Percentiles rank a stretch among this genome's conserved stretches.
Evolutionary conservation across 805 yeast species (phyloP).

Genomic region (Torulaspora gathmanii): DNA sequence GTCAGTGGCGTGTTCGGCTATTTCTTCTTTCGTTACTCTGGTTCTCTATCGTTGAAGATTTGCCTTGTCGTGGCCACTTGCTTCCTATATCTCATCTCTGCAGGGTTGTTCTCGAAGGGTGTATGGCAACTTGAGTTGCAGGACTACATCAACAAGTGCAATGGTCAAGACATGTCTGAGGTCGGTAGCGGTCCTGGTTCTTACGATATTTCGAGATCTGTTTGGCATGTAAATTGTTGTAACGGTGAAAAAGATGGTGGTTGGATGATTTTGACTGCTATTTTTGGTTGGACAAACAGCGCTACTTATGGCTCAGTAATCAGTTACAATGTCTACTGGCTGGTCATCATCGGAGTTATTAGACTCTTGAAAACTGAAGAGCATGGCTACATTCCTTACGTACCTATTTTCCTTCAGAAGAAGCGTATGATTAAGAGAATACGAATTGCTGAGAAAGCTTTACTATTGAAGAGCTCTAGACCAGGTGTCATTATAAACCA

Average conservation of each 20-base stretch:
- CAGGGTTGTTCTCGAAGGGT: constrained; percentile 81
- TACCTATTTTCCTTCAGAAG: constrained; percentile 61
- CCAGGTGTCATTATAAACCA: neutral
- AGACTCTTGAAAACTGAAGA: constrained; percentile 49
- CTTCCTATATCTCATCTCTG: constrained; percentile 76
- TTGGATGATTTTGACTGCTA: constrained; percentile 87
- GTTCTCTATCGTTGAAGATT: constrained; percentile 66
- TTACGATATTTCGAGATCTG: constrained; percentile 68
- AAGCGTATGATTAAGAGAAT: constrained; percentile 45
- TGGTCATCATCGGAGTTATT: constrained; percentile 42
- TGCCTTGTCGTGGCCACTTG: constrained; percentile 74
- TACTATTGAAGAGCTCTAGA: constrained; percentile 17
- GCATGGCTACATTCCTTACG: constrained; percentile 52
- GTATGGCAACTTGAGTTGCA: constrained; percentile 88
- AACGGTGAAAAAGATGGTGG: constrained; percentile 88
- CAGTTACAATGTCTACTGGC: constrained; percentile 72
- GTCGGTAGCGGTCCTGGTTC: constrained; percentile 92
- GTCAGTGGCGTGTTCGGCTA: constrained; percentile 63
- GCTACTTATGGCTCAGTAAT: constrained; percentile 86
- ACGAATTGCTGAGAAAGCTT: constrained; percentile 28
- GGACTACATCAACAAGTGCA: constrained; percentile 63
- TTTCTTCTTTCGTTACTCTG: constrained; percentile 70
- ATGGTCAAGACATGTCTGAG: constrained; percentile 81
- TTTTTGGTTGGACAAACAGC: constrained; percentile 90
- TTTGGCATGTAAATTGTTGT: constrained; percentile 96